phyloP scores from a whole-genome alignment of 2,329 filamentous ascomycete genomes.

The Pseudocercospora cruenta region DNA sequence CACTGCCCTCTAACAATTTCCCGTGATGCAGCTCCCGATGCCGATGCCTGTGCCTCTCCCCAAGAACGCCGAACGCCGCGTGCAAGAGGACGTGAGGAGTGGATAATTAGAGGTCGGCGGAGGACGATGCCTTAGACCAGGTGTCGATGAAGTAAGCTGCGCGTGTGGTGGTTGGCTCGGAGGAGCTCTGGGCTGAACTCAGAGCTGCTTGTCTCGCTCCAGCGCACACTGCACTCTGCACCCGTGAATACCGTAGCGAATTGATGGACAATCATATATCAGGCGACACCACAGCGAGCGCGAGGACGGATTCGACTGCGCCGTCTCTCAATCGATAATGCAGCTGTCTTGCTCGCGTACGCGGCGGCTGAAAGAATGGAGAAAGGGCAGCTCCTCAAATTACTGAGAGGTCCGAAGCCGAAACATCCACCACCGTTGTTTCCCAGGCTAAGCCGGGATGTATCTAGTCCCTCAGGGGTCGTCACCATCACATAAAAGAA shows the following conservation, averaged over 20 bases:
- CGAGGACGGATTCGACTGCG: neutral
- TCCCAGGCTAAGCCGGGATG: conserved; percentile 3
- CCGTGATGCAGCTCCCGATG: conserved; percentile 6
- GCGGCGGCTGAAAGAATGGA: conserved; percentile 6
- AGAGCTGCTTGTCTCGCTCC: neutral
- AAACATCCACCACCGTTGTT: conserved; percentile 2
- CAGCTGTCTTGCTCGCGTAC: conserved; percentile 5
- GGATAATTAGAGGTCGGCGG: conserved; percentile 4
- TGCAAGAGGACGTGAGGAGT: conserved; percentile 21
- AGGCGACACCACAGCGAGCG: neutral
- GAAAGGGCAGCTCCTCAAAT: conserved; percentile 2
- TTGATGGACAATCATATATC: neutral
- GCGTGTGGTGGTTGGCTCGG: conserved; percentile 4
- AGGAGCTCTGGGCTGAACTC: conserved; percentile 4
- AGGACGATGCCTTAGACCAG: conserved; percentile 3
- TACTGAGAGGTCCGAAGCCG: conserved; percentile 2
- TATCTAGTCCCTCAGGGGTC: conserved; percentile 5
- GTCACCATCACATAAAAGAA: neutral
- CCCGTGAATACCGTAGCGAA: conserved; percentile 1
- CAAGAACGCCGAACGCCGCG: conserved; percentile 31
- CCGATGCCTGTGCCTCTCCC: conserved; percentile 12
- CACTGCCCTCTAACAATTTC: neutral
- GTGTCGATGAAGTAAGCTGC: conserved; percentile 18
- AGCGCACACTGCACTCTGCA: neutral
- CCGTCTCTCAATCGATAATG: neutral